Evolutionary conservation across 2,329 filamentous ascomycete species (phyloP).

Genomic region (Sclerotinia sclerotiorum): DNA sequence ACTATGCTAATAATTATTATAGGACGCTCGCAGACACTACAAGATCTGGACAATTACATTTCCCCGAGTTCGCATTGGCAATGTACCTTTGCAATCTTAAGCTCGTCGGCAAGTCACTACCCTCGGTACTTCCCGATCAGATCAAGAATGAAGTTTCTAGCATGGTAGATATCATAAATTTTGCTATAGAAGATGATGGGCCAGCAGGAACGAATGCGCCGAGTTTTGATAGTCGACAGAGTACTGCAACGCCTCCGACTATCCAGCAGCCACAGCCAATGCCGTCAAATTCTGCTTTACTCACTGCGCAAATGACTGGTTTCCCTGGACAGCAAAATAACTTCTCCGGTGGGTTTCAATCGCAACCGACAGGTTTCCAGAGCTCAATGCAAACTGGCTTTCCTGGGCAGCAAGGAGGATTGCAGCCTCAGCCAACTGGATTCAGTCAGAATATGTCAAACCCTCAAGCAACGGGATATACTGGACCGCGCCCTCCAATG

Average conservation of each 20-base stretch:
- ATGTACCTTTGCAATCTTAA: slow-evolving; percentile 99
- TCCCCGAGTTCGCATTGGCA: slow-evolving; percentile 93
- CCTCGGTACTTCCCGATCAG: slow-evolving; percentile 72
- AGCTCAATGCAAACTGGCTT: slow-evolving; percentile 55
- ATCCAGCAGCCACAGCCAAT: slow-evolving; percentile 74
- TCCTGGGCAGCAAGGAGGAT: slow-evolving; percentile 54
- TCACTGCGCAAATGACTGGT: slow-evolving; percentile 68
- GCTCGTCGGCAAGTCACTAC: slow-evolving; percentile 81
- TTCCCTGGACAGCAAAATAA: slow-evolving; percentile 56
- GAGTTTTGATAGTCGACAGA: slow-evolving; percentile 62
- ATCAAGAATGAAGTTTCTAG: slow-evolving; percentile 97
- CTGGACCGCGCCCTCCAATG: slow-evolving; percentile 75
- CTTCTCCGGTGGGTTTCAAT: slow-evolving; percentile 45
- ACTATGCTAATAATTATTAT: slow-evolving; percentile 31
- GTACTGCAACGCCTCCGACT: slow-evolving; percentile 50
- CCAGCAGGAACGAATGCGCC: slow-evolving; percentile 62
- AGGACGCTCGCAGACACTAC: slow-evolving; percentile 95
- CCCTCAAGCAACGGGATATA: slow-evolving; percentile 76
- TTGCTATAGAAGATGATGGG: slow-evolving; percentile 77
- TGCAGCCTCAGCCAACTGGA: slow-evolving; percentile 70
- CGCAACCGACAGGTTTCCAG: slow-evolving; percentile 47
- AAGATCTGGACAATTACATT: slow-evolving; percentile 91
- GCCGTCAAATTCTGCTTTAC: slow-evolving; percentile 65
- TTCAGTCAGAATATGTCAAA: slow-evolving; percentile 62
- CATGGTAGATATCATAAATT: slow-evolving; percentile 99